phyloP scores from a whole-genome alignment of 306 rosid species.

The Cajanus cajan region DNA sequence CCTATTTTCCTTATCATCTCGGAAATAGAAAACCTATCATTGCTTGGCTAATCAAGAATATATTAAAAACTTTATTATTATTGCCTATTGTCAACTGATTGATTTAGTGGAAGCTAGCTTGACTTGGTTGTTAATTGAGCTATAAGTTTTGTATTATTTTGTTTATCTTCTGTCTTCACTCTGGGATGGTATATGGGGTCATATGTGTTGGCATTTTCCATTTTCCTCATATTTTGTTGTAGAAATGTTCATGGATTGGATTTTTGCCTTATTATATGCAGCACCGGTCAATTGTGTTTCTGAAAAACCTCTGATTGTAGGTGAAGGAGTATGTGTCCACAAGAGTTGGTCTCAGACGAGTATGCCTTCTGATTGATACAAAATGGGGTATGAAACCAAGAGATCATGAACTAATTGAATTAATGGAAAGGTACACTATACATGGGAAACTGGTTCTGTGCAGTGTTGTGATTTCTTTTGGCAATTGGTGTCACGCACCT shows the following conservation, averaged over 20 bases:
- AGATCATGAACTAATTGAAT: constrained; percentile 76
- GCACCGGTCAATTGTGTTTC: not conserved
- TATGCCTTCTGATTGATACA: constrained; percentile 87
- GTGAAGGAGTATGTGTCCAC: constrained; percentile 93
- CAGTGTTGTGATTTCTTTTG: not conserved
- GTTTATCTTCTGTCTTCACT: not conserved
- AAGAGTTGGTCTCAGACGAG: constrained; percentile 78
- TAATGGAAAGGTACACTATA: constrained; percentile 84
- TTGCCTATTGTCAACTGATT: not conserved
- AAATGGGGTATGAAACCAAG: constrained; percentile 99
- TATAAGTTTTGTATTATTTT: not conserved
- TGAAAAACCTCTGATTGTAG: constrained; percentile 41
- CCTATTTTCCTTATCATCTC: not conserved
- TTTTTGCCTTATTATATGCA: constrained; percentile 2
- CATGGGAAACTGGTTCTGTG: not conserved
- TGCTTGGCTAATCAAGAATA: not conserved
- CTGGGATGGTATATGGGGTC: not conserved
- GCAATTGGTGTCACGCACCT: not conserved
- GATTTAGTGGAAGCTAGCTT: not conserved
- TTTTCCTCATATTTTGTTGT: not conserved
- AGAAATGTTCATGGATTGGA: not conserved
- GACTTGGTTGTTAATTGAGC: not conserved
- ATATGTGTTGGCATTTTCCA: constrained; percentile 6
- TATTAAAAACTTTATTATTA: not conserved
- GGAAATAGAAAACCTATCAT: not conserved